phyloP scores from a whole-genome alignment of 2,329 filamentous ascomycete genomes.

The Exophiala aquamarina region DNA sequence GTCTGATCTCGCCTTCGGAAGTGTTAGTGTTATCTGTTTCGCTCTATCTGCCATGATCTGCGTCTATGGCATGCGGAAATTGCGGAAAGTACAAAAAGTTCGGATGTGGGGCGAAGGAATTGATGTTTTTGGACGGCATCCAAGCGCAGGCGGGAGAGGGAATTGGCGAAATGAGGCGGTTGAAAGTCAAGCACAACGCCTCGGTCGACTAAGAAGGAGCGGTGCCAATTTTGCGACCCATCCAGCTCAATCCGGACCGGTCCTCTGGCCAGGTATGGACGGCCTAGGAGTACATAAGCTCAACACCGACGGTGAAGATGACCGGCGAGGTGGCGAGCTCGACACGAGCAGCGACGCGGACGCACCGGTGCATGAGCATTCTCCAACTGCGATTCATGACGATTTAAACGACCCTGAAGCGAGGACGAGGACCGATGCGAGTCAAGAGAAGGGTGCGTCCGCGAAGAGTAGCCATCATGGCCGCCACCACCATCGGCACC shows the following conservation, averaged over 20 bases:
- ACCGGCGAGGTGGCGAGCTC: neutral
- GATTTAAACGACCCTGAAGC: constrained; percentile 18
- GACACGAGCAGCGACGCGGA: constrained; percentile 5
- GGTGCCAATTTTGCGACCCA: constrained; percentile 8
- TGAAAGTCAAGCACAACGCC: constrained; percentile 38
- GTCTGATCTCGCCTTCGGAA: constrained; percentile 78
- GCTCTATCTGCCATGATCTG: constrained; percentile 75
- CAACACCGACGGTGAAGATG: constrained; percentile 5
- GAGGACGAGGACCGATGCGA: constrained; percentile 19
- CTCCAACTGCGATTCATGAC: constrained; percentile 13
- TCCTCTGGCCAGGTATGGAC: constrained; percentile 31
- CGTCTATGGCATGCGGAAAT: constrained; percentile 77
- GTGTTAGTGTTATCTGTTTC: constrained; percentile 70
- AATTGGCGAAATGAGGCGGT: constrained; percentile 47
- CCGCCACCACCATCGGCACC: constrained; percentile 2
- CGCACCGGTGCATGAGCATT: neutral
- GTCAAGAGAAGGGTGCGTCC: constrained; percentile 11
- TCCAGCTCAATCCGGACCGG: constrained; percentile 18
- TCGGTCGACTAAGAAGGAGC: constrained; percentile 37
- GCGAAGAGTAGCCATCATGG: too few species aligned
- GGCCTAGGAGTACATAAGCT: constrained; percentile 28
- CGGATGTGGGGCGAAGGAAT: constrained; percentile 73
- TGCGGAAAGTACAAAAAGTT: constrained; percentile 82
- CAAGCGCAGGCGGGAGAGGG: constrained; percentile 23
- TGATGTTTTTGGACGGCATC: constrained; percentile 32